Conservation (phyloP, 2,329 filamentous ascomycete genomes). For the Fusarium sp. region DNA sequence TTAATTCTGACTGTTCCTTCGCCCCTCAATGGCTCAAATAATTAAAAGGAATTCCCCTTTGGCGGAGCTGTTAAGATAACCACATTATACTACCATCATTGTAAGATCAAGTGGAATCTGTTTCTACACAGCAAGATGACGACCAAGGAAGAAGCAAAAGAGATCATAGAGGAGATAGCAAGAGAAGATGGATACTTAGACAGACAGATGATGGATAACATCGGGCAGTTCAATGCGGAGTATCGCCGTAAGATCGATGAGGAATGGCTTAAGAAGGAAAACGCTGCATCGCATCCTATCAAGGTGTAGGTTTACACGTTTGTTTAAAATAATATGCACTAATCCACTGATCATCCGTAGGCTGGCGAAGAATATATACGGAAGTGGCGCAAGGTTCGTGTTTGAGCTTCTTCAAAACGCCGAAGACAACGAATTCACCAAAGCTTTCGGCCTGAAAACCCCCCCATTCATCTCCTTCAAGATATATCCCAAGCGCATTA, state of each 20-base stretch:
- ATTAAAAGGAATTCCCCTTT: no score
- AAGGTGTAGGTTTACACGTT: constrained; percentile 22
- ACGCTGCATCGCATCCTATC: constrained; percentile 20
- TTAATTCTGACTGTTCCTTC: not conserved
- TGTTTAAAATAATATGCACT: no score
- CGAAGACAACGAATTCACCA: constrained; percentile 27
- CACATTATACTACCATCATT: no score
- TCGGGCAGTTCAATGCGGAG: constrained; percentile 17
- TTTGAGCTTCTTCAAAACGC: constrained; percentile 41
- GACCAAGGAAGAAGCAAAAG: constrained; percentile 13
- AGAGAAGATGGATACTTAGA: constrained; percentile 19
- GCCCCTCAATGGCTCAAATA: not conserved
- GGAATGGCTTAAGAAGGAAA: constrained; percentile 32
- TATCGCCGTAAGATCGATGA: constrained; percentile 34
- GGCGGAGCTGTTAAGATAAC: no score
- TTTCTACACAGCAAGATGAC: no score
- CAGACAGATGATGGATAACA: constrained; percentile 33
- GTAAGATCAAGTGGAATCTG: no score
- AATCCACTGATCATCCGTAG: not conserved
- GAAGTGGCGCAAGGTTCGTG: constrained; percentile 31
- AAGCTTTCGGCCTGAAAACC: rapidly evolving
- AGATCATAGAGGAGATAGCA: constrained; percentile 24
- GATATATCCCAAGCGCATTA: constrained; percentile 18
- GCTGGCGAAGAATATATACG: constrained; percentile 33
- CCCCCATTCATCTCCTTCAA: constrained; percentile 27